Base-by-base conservation (phyloP, 139 green algal species). In the Volvox africanus region DNA sequence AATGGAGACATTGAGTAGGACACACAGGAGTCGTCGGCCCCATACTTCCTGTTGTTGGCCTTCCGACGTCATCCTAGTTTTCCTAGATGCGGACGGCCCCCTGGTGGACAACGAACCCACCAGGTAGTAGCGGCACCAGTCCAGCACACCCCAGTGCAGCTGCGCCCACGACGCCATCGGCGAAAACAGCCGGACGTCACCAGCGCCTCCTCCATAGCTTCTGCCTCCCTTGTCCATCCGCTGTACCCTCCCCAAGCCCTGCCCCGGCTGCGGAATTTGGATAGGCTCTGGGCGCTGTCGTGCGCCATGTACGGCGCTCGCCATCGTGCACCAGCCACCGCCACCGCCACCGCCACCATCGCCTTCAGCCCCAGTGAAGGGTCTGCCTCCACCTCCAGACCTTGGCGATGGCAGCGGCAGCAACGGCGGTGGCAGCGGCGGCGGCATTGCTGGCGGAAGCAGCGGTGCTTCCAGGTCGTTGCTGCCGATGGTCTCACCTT, bases 51-150 rank as follows among this genome's bases (percentile, higher is more conserved):
- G 44, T 9, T 55, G 44, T 55, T 55, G 44, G 9, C 44, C 44
- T 55, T 55, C 5, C 9, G 44, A 9, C 44, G 44, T 55, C 44
- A 55, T 55, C 5, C 44, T 55, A 55, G 44, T 55, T n/a, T n/a
- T n/a, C 44, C 44, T 55, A 55, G 44, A 55, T 55, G 44, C 44
- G 44, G 9, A 55, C 44, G 44, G 44, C 44, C 9, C 44, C 5
- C 44, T 9, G 44, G 5, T 14, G 44, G 44, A 55, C 44, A 55
- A 9, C 14, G 26, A 24, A 0, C 87, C 2, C 24, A 95, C 37
- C 55, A 91, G 9, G 55, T 86, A 68, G 75, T 82, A 94, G 1
- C 91, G 82, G 3, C 35, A 33, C 91, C 93, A 94, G 88, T 95
- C 92, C 33, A 92, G 68, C 1, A 79, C 16, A 6, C 78, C 62